phyloP scores from a whole-genome alignment of 306 rosid species.

The Canavalia ensiformis region DNA sequence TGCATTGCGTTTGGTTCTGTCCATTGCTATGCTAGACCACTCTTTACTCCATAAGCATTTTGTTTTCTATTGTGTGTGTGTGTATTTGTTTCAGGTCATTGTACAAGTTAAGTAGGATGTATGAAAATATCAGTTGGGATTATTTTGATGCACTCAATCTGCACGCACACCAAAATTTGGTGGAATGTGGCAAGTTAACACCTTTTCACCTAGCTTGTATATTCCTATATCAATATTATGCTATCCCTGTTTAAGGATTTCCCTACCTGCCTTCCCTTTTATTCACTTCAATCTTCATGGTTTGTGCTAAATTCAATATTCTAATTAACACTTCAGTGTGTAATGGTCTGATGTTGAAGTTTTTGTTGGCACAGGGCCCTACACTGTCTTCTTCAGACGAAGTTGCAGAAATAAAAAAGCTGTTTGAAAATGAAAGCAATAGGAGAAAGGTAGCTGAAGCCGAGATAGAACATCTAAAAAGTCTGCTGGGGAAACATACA shows the following conservation, averaged over 20 bases:
- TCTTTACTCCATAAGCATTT: background rate
- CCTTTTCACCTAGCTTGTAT: background rate
- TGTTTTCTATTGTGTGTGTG: background rate
- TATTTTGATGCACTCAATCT: background rate
- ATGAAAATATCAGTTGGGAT: background rate
- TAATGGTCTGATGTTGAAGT: background rate
- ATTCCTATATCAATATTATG: background rate
- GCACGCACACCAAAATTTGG: background rate
- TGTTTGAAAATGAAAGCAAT: constrained; percentile 67
- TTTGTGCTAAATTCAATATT: background rate
- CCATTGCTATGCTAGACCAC: background rate
- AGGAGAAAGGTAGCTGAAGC: constrained; percentile 68
- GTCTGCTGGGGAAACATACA: constrained; percentile 52
- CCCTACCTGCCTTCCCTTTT: background rate
- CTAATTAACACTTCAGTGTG: background rate
- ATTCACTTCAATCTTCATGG: background rate
- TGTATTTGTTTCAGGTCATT: background rate
- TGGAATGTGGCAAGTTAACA: constrained; percentile 15
- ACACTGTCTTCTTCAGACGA: constrained; percentile 55
- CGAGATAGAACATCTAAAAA: constrained; percentile 61
- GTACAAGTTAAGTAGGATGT: background rate
- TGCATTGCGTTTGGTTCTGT: background rate
- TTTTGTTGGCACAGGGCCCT: constrained; percentile 49
- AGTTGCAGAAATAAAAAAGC: constrained; percentile 58
- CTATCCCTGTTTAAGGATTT: background rate